These are phyloP conservation scores for Dacryopinax primogenitus DNA, from an alignment of 768 basidiomycete genomes.

Conservation along the genomic window DNA sequence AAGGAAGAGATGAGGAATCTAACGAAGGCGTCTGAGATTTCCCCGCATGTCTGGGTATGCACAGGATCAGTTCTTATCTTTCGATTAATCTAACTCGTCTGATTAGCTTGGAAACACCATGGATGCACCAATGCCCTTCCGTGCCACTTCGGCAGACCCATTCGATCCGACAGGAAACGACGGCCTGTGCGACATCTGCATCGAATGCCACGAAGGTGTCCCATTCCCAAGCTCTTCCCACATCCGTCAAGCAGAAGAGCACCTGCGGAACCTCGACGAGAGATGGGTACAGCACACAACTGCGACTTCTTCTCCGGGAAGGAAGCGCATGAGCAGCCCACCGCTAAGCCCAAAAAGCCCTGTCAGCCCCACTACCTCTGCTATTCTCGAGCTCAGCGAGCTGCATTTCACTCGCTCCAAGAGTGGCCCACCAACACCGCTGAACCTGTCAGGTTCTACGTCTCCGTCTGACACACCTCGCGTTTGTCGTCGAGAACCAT, in stretches of 20 bases:
- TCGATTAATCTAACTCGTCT: conserved; percentile 22
- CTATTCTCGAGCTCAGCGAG: conserved; percentile 10
- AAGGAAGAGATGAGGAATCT: conserved; percentile 82
- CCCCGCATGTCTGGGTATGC: conserved; percentile 24
- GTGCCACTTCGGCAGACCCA: conserved; percentile 22
- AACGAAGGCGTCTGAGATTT: conserved; percentile 69
- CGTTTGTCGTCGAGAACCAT: background rate
- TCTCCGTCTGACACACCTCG: conserved; percentile 1
- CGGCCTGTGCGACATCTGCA: conserved; percentile 65
- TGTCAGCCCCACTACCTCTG: conserved; percentile 6
- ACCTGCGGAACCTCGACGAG: conserved; percentile 49
- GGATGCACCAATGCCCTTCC: conserved; percentile 50
- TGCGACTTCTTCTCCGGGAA: background rate
- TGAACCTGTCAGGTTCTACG: background rate
- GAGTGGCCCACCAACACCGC: background rate
- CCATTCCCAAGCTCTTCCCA: conserved; percentile 57
- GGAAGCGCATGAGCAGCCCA: conserved; percentile 8
- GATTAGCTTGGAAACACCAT: conserved; percentile 71
- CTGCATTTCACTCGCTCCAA: conserved; percentile 11
- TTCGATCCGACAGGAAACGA: conserved; percentile 36
- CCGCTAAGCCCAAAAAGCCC: conserved; percentile 6
- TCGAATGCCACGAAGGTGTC: conserved; percentile 76
- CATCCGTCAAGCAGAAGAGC: conserved; percentile 62
- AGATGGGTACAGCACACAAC: conserved; percentile 37
- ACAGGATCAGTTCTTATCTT: conserved; percentile 10